Evolutionary conservation across 345 rosid species (phyloP).

Genomic region (Theobroma cacao): DNA sequence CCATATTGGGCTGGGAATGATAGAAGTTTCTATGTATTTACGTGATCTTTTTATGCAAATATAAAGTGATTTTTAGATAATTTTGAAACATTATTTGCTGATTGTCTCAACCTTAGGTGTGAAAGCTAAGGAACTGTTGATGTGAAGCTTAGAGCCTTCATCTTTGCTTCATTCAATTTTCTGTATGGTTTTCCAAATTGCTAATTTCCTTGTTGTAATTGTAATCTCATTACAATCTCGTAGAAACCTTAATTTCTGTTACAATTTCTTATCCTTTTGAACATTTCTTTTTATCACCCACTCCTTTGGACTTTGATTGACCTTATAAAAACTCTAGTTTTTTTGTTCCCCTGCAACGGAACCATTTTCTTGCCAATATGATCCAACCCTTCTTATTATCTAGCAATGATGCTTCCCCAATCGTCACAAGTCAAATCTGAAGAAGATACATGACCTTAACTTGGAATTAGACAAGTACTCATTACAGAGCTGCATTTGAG

Average conservation of each 20-base stretch:
- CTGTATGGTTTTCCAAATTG: too few relatives aligned
- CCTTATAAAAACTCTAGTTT: not conserved
- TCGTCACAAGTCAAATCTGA: too few relatives aligned
- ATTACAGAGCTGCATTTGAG: too few relatives aligned
- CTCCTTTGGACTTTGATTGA: too few relatives aligned
- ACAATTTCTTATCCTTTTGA: too few relatives aligned
- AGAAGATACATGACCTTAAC: too few relatives aligned
- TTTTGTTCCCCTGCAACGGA: not conserved
- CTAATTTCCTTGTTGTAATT: not conserved
- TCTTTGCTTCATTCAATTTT: not conserved
- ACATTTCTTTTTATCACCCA: too few relatives aligned
- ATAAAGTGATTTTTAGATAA: not conserved
- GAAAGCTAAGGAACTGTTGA: not conserved
- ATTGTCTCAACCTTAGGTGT: not conserved
- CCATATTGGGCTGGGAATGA: not conserved
- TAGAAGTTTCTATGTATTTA: not conserved
- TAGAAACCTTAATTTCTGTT: too few relatives aligned
- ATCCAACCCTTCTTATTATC: not conserved
- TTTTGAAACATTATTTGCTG: not conserved
- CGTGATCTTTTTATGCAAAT: not conserved
- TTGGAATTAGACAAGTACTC: too few relatives aligned
- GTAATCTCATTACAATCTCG: too few relatives aligned
- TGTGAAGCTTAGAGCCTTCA: not conserved
- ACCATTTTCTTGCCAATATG: not conserved
- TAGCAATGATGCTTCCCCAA: too few relatives aligned